Evolutionary conservation across 192 early-diverging fungal species (phyloP), one percentile per base, ranked within the genome.

Genomic region (Funneliformis mosseae): DNA sequence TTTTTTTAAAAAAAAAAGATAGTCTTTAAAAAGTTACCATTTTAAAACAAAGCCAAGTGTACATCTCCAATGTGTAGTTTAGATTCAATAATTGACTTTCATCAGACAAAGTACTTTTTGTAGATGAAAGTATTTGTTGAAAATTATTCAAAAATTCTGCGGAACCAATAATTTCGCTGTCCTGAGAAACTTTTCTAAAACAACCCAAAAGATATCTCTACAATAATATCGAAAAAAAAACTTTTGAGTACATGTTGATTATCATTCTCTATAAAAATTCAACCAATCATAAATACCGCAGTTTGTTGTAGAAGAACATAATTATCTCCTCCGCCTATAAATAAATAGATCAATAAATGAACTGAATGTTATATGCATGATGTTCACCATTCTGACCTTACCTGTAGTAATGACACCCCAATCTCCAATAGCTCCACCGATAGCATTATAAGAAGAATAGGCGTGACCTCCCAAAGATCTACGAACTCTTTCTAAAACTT

Each of bases 401-500:
- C 83, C 86, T 39, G 91, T 92, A 0, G 91, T 92, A 55, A 89
- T 84, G 23, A 92, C 90, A 50, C 90, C 90, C 82, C 84, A 92
- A 55, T 91, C 91, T 16, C 82, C 87, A 64, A 89, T 91, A 55
- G 88, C 78, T n/a, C 81, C 85, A 12, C 85, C 88, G 69, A 92
- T 92, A 48, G 86, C 87, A 81, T 92, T 92, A 84, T 92, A 92
- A 39, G 87, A 48, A 45, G 90, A 91, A 82, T 91, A 92, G 8
- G 91, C 91, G 69, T 92, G 90, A 33, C 91, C 91, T 82, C 91
- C 91, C 72, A 87, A 85, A 69, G 86, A 82, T 77, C 90, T 83
- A 77, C 90, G 84, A 69, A 84, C 86, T 8, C 71, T 80, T 67
- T 91, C 90, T 8, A 91, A 76, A 10, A 88, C 78, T 25, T 90